Conservation (phyloP, 1,139 yeast genomes). For the Protomyces gravidus region DNA sequence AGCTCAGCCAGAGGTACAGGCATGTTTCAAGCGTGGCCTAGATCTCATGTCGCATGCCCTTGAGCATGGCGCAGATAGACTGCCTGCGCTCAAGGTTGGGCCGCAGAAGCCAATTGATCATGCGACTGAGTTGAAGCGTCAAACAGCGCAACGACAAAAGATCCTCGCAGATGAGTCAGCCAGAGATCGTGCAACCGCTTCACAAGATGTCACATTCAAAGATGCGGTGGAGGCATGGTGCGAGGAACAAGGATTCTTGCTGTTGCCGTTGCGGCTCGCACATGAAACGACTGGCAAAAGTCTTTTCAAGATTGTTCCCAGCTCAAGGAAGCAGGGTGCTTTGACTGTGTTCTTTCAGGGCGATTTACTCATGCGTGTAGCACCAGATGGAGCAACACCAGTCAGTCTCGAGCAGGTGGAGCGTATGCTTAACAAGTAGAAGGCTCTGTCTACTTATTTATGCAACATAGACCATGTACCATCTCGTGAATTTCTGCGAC, state of each 20-base stretch:
- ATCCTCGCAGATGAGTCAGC: slow-evolving; percentile 10
- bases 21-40: slow-evolving; percentile 38
- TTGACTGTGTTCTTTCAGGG: slow-evolving; percentile 40
- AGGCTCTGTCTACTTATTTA: no score
- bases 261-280: slow-evolving; percentile 40
- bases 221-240: slow-evolving; percentile 52
- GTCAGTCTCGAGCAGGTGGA: not conserved
- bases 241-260: slow-evolving; percentile 41
- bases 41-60: slow-evolving; percentile 42
- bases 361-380: slow-evolving; percentile 9
- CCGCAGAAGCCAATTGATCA: slow-evolving; percentile 17
- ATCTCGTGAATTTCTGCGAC: no score
- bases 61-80: slow-evolving; percentile 35
- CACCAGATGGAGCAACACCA: not conserved
- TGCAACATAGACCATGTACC: no score
- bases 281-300: slow-evolving; percentile 42
- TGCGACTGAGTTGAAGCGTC: slow-evolving; percentile 1
- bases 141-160: not conserved
- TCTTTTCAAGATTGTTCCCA: slow-evolving; percentile 41
- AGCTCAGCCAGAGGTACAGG: slow-evolving; percentile 35
- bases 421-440: not conserved
- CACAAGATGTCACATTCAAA: slow-evolving; percentile 44
- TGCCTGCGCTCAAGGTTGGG: slow-evolving; percentile 25
- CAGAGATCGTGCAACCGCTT: not conserved
- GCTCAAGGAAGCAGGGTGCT: slow-evolving; percentile 41